Evolutionary conservation across 2,329 filamentous ascomycete genomes (phyloP), one percentile per base, ranked within the genome.

Genomic region (Phialemoniopsis sp.): DNA sequence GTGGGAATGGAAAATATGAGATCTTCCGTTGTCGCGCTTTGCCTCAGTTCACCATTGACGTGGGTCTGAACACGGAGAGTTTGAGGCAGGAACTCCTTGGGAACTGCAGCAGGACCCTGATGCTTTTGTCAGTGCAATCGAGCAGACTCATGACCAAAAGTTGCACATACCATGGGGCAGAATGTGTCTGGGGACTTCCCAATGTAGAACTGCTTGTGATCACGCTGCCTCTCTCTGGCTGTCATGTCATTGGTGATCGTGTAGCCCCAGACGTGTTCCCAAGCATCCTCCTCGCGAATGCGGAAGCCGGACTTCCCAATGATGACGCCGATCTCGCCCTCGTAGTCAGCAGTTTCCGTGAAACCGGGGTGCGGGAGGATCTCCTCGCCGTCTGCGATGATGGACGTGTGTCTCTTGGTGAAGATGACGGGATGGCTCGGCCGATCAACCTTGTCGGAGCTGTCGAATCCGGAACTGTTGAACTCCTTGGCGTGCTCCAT

Each of bases 141-240:
- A n/a, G n/a, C n/a, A n/a, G n/a, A n/a, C n/a, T n/a, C n/a, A n/a
- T n/a, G n/a, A n/a, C n/a, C n/a, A n/a, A n/a, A n/a, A n/a, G n/a
- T n/a, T n/a, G n/a, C n/a, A n/a, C n/a, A n/a, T n/a, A 70, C 67
- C 60, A 78, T 77, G 1, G 73, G 73, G 44, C 73, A 78, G 45
- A 71, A 78, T 0, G 72, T 76, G 49, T 79, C 73, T 0, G 66
- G 56, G 1, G 68, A 74, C 50, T 79, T 79, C 8, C 76, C 75
- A 36, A 80, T 68, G 40, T 70, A 79, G 51, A 78, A 80, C 44
- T 80, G 76, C 51, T 79, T 78, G 42, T 80, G 76, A 43, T 77
- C 70, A 13, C 70, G 55, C 54, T 77, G 73, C 29, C 61, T 55
- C 43, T 76, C 69, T 3, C 72, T 57, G 0, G 72, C 71, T 10